Evolutionary conservation across 495 filamentous ascomycete species (phyloP), one percentile per base, ranked within the genome.

Genomic region (Xylaria intraflava): DNA sequence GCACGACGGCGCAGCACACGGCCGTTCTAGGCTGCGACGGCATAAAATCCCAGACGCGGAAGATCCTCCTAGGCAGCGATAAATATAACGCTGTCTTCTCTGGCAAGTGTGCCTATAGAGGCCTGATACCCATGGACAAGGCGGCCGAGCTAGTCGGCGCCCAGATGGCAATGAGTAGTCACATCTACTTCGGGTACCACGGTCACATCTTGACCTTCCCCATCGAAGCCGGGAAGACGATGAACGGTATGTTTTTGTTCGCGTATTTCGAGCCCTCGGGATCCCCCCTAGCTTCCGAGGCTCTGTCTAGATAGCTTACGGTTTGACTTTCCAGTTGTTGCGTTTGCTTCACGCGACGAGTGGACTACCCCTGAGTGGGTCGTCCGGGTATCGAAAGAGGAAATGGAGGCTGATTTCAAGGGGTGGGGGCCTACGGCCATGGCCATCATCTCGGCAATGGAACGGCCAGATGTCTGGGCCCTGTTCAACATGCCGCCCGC

Each of bases 121-220:
- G 74, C 5, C 59, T 84, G 6, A 66, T 83, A 12, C 78, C 78
- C 0, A 79, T 80, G 76, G 63, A 70, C 0, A 69, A 75, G 42
- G 81, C 78, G 0, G 61, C 72, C 6, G 68, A 68, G 44, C 62
- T 71, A 38, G 60, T 86, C 8, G 78, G 81, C n/a, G 84, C 83
- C 71, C 78, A 78, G 17, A 70, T 77, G 12, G 79, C 81, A 42
- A 69, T 52, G 7, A 77, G 75, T 26, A 68, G 69, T 24, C 74
- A 78, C 29, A 61, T 82, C 47, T 81, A 83, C 60, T 59, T 86
- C 47, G 84, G 84, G 0, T 69, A 78, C 7, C 76, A 80, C 33
- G 74, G 73, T 0, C 81, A 85, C 56, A 66, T 80, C 0, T 70
- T 87, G 12, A 86, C 83, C 0, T 87, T 82, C 61, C 84, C 85